Base-by-base conservation (phyloP, 352 stramenopile genomes). In the Ophiocytium majus region DNA sequence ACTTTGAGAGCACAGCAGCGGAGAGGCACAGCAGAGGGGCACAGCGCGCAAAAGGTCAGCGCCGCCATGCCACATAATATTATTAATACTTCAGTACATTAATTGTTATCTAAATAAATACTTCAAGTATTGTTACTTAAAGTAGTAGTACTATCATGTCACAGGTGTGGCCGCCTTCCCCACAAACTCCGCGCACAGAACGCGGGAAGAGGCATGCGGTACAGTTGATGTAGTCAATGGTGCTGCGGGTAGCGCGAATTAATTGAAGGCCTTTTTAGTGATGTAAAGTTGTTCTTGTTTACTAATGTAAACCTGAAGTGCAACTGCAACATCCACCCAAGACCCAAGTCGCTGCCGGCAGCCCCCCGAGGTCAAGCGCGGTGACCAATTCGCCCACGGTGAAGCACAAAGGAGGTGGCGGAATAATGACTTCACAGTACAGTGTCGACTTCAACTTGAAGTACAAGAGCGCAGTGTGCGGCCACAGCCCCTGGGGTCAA, bases 401-500 rank as follows among this genome's bases (percentile, higher is more conserved):
- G 96, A 89, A 28, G 96, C 78, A 31, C 92, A 94, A 43, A 98
- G 92, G 0, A 93, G 82, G 80, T 97, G 86, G 23, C 93, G 91
- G 34, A 94, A 92, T 49, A 5, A 14, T 14, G 14, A 14, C 5
- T 14, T 57, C 43, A 57, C 0, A 57, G 33, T 57, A 57, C 5
- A 57, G 43, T 57, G 14, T 5, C 43, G 14, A 57, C 43, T 14
- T 57, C 43, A 57, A 57, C 43, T 57, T 28, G 31, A 36, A 33
- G 34, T 9, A 34, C 0, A 57, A n/a, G n/a, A n/a, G n/a, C n/a
- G n/a, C n/a, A n/a, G n/a, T n/a, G n/a, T n/a, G n/a, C n/a, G n/a
- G n/a, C n/a, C n/a, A n/a, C n/a, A n/a, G n/a, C n/a, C n/a, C n/a
- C n/a, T n/a, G n/a, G n/a, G n/a, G n/a, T n/a, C n/a, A n/a, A n/a